Evolutionary conservation across 805 yeast species (phyloP).

Genomic region (Cyberlindnera euphorbiae): DNA sequence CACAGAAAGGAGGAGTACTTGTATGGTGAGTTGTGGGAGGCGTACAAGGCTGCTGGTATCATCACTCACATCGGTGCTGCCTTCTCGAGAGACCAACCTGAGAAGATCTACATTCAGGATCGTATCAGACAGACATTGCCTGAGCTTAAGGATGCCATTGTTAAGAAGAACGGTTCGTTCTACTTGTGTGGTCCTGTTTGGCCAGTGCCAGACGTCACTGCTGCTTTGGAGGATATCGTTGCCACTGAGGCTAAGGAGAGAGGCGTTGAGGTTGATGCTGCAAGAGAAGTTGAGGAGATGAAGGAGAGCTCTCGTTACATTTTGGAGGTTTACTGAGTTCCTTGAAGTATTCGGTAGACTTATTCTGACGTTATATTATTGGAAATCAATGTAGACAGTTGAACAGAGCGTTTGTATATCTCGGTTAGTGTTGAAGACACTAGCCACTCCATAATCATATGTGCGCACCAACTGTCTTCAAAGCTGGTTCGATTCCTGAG

Average conservation of each 20-base stretch:
- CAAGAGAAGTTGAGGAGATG: constrained; percentile 83
- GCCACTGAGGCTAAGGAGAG: constrained; percentile 60
- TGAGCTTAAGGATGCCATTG: constrained; percentile 75
- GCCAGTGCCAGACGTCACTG: constrained; percentile 97
- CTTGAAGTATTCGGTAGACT: not conserved
- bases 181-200: constrained; percentile 98
- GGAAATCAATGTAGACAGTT: not conserved
- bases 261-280: constrained; percentile 67
- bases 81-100: constrained; percentile 93
- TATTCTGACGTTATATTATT: not conserved
- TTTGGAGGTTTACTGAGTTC: constrained; percentile 76
- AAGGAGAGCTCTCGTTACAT: constrained; percentile 91
- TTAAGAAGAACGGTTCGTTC: constrained; percentile 77
- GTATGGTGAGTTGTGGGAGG: constrained; percentile 97
- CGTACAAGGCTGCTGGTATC: constrained; percentile 85
- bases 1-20: constrained; percentile 93
- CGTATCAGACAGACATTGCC: constrained; percentile 73
- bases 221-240: constrained; percentile 80
- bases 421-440: no score
- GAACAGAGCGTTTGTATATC: no score
- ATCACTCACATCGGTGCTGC: constrained; percentile 97
- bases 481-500: no score
- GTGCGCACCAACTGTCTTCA: no score
- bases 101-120: constrained; percentile 93
- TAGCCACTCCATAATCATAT: no score